A percentile compares a stretch with the other conserved stretches of the same genome.
Evolutionary conservation across 805 yeast species (phyloP).

Genomic region (Wickerhamomyces alni): DNA sequence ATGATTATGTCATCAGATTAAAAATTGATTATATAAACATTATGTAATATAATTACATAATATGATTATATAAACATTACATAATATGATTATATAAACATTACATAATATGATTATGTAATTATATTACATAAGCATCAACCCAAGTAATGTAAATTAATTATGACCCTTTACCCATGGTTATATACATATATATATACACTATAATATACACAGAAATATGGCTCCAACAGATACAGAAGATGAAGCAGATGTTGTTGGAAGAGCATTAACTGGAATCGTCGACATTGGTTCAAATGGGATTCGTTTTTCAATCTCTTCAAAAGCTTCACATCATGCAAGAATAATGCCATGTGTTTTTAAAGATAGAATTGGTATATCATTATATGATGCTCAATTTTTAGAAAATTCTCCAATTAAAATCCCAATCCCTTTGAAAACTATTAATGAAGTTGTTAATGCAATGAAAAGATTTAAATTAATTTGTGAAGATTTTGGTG

Average conservation of each 20-base stretch:
- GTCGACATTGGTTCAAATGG: conserved; percentile 80
- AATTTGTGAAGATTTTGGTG: conserved; percentile 73
- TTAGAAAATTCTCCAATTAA: conserved; percentile 32
- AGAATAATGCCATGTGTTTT: conserved; percentile 74
- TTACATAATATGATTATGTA: no score
- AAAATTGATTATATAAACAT: no score
- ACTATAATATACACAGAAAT: background rate
- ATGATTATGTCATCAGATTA: no score
- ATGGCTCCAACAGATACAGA: conserved; percentile 22
- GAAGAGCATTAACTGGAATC: conserved; percentile 53
- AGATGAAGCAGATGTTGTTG: conserved; percentile 50
- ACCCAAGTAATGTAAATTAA: no score
- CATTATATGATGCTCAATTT: conserved; percentile 58
- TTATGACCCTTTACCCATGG: no score
- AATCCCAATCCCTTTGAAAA: conserved; percentile 51
- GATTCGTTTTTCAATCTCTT: conserved; percentile 64
- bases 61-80: no score
- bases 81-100: no score
- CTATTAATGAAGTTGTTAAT: conserved; percentile 51
- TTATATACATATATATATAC: no score
- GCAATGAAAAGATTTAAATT: conserved; percentile 63
- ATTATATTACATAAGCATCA: no score
- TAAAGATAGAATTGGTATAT: conserved; percentile 67
- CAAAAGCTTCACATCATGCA: conserved; percentile 63
- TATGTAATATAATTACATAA: no score